phyloP scores from a whole-genome alignment of 345 rosid species.

The Sisymbrium altissimum region DNA sequence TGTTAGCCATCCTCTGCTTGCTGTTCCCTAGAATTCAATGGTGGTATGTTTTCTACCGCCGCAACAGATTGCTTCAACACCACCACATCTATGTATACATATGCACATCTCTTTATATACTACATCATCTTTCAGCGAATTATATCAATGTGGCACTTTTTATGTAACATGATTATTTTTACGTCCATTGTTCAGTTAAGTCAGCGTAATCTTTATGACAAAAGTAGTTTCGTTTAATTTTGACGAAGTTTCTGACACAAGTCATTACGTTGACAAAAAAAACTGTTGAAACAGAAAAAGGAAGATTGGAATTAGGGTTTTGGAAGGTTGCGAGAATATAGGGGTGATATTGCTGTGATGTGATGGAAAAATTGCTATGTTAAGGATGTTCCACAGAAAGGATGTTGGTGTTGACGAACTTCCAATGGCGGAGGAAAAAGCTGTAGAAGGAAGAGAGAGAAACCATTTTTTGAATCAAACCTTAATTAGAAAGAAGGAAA shows the following conservation, averaged over 20 bases:
- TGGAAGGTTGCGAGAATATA: background rate
- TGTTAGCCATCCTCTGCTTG: too few species aligned
- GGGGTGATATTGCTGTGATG: background rate
- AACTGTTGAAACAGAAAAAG: background rate
- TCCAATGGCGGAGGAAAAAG: constrained; percentile 29
- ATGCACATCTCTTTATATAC: too few species aligned
- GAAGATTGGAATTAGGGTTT: background rate
- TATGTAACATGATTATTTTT: too few species aligned
- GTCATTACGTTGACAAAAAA: background rate
- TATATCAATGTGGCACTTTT: too few species aligned
- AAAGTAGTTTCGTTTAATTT: too few species aligned
- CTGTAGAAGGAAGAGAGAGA: constrained; percentile 20
- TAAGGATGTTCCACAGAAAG: constrained; percentile 27
- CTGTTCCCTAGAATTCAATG: too few species aligned
- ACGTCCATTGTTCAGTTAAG: too few species aligned
- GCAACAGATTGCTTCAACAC: too few species aligned
- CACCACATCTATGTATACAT: too few species aligned
- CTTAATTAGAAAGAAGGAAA: constrained; percentile 14
- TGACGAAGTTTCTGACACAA: background rate
- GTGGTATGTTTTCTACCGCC: too few species aligned
- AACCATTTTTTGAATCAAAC: constrained; percentile 7
- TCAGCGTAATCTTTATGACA: too few species aligned
- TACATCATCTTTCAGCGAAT: too few species aligned
- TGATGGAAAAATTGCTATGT: constrained; percentile 18
- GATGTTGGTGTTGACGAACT: constrained; percentile 8